These are phyloP conservation scores for Phytopythium ostracodes DNA, from an alignment of 352 stramenopile species.

Conservation along the genomic window DNA sequence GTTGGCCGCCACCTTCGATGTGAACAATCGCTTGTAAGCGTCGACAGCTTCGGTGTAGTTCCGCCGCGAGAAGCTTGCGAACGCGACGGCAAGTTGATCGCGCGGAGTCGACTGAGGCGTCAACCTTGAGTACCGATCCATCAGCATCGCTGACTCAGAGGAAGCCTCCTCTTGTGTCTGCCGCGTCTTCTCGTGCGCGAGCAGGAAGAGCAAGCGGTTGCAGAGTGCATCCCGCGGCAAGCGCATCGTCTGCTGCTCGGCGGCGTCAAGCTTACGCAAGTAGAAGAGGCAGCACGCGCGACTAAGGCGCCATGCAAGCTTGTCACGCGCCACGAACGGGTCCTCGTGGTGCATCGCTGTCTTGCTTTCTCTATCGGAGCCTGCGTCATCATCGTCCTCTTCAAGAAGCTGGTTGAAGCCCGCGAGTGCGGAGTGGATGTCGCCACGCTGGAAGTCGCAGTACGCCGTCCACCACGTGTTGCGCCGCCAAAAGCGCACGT, in stretches of 20 bases:
- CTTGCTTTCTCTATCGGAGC: slow-evolving; percentile 4
- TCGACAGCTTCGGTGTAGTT: slow-evolving; percentile 68
- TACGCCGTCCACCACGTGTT: slow-evolving; percentile 71
- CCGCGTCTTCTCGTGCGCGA: slow-evolving; percentile 25
- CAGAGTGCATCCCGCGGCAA: slow-evolving; percentile 37
- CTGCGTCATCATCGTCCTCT: slow-evolving; percentile 5
- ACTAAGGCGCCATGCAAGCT: slow-evolving; percentile 40
- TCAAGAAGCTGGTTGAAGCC: slow-evolving; percentile 54
- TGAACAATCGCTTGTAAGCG: slow-evolving; percentile 63
- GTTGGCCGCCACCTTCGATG: slow-evolving; percentile 8
- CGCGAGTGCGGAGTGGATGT: slow-evolving; percentile 35
- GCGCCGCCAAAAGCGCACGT: slow-evolving; percentile 11
- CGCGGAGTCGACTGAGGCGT: slow-evolving; percentile 15
- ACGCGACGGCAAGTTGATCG: slow-evolving; percentile 44
- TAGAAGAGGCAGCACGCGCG: slow-evolving; percentile 57
- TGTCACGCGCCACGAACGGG: slow-evolving; percentile 10
- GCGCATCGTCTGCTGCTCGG: slow-evolving; percentile 44
- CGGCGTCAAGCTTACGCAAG: slow-evolving; percentile 36
- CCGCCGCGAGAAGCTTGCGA: slow-evolving; percentile 34
- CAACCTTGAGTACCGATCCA: slow-evolving; percentile 71
- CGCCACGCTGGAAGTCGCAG: slow-evolving; percentile 56
- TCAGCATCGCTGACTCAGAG: slow-evolving; percentile 34
- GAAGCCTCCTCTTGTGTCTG: slow-evolving; percentile 43
- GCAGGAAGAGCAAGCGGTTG: slow-evolving; percentile 50
- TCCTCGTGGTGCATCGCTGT: background rate